Evolutionary conservation across 441 rosid genomes (phyloP).

Genomic region (Manihot esculenta): DNA sequence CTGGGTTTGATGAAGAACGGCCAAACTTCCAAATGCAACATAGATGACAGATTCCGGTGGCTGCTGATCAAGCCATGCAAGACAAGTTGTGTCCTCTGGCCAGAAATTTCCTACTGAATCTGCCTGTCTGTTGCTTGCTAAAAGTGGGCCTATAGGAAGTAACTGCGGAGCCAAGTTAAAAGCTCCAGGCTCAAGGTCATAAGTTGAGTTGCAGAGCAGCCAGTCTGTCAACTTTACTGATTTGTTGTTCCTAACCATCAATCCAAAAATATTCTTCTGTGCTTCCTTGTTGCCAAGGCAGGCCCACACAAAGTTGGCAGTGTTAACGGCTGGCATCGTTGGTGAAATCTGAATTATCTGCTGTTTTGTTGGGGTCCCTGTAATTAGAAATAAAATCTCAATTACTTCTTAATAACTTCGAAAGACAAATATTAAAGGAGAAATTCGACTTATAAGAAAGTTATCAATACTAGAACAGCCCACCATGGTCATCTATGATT

Average conservation of each 20-base stretch:
- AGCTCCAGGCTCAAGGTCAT: constrained; percentile 51
- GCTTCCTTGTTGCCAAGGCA: constrained; percentile 35
- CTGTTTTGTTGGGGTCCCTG: constrained; percentile 40
- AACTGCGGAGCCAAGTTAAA: constrained; percentile 28
- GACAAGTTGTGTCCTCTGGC: constrained; percentile 48
- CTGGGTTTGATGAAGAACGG: constrained; percentile 34
- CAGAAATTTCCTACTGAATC: constrained; percentile 41
- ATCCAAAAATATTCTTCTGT: constrained; percentile 37
- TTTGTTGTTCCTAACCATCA: constrained; percentile 33
- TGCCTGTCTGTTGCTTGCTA: constrained; percentile 21
- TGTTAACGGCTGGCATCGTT: constrained; percentile 46
- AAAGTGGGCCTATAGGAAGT: constrained; percentile 48
- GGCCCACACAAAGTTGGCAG: constrained; percentile 47
- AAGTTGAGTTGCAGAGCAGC: constrained; percentile 50
- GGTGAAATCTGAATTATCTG: constrained; percentile 34
- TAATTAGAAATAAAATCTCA: background rate
- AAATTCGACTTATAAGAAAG: background rate
- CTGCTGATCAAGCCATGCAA: constrained; percentile 57
- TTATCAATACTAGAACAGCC: background rate
- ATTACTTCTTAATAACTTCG: no score
- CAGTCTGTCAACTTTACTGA: constrained; percentile 36
- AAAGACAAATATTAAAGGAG: background rate
- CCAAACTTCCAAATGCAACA: constrained; percentile 62
- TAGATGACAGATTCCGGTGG: constrained; percentile 49
- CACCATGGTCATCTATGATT: constrained; percentile 44